Evolutionary conservation across 768 basidiomycete species (phyloP).

Genomic region (Termitomyces heimii): DNA sequence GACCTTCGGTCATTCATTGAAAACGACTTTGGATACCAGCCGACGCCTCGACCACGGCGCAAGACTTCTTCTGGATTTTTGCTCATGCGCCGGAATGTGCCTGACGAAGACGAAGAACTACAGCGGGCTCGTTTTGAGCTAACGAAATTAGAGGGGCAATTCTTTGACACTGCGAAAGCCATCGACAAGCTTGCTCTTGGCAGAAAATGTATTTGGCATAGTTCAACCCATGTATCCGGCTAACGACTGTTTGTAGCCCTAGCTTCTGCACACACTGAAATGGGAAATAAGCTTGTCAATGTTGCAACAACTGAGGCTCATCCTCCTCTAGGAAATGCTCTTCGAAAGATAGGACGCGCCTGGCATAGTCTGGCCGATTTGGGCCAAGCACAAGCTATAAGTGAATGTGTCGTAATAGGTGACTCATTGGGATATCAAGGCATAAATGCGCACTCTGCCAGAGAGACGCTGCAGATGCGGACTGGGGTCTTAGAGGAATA

Average conservation of each 20-base stretch:
- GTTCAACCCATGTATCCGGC: background rate
- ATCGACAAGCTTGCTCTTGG: slow-evolving; percentile 80
- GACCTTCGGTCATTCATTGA: slow-evolving; percentile 94
- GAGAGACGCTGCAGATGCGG: slow-evolving; percentile 88
- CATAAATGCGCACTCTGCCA: slow-evolving; percentile 93
- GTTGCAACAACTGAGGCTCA: slow-evolving; percentile 88
- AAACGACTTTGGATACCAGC: slow-evolving; percentile 95
- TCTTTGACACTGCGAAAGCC: slow-evolving; percentile 88
- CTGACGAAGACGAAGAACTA: slow-evolving; percentile 93
- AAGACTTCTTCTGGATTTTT: slow-evolving; percentile 73
- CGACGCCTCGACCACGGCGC: slow-evolving; percentile 67
- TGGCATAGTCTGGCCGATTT: slow-evolving; percentile 88
- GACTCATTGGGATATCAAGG: slow-evolving; percentile 96
- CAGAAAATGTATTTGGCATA: slow-evolving; percentile 57
- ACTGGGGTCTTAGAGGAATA: slow-evolving; percentile 92
- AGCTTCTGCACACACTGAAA: slow-evolving; percentile 74
- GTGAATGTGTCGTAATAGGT: slow-evolving; percentile 93
- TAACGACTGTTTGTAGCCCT: slow-evolving; percentile 44
- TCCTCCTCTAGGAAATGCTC: slow-evolving; percentile 73
- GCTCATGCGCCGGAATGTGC: slow-evolving; percentile 72
- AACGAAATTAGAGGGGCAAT: slow-evolving; percentile 86
- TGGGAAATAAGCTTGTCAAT: slow-evolving; percentile 90
- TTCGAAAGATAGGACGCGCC: slow-evolving; percentile 80
- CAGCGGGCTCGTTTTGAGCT: slow-evolving; percentile 87
- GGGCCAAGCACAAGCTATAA: slow-evolving; percentile 86